phyloP scores from a whole-genome alignment of 352 stramenopile species.

The Blastocystis sp. region DNA sequence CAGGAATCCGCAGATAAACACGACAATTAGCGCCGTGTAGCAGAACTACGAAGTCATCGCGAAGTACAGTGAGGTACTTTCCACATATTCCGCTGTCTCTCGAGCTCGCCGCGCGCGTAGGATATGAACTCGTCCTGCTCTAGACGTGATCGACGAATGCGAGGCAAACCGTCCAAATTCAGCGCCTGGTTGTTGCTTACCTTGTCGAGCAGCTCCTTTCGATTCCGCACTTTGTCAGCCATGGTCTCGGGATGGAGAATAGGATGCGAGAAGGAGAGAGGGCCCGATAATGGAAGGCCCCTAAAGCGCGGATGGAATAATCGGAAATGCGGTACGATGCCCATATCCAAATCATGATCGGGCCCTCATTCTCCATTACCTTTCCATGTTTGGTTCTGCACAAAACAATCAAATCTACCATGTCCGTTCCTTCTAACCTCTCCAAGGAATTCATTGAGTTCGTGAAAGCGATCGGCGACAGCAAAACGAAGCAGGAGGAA shows the following conservation, averaged over 20 bases:
- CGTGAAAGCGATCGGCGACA: conserved; percentile 99
- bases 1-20: neutral
- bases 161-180: conserved; percentile 45
- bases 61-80: neutral
- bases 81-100: conserved; percentile 22
- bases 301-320: conserved; percentile 16
- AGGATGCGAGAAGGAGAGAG: neutral
- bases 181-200: conserved; percentile 1
- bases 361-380: neutral
- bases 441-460: conserved; percentile 99
- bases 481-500: conserved; percentile 99
- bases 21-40: conserved; percentile 18
- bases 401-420: conserved; percentile 40
- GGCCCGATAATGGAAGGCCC: conserved; percentile 11
- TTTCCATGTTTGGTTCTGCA: neutral
- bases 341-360: conserved; percentile 44
- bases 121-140: conserved; percentile 57
- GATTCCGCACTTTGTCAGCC: conserved; percentile 21
- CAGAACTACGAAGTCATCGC: conserved; percentile 1
- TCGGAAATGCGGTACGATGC: neutral
- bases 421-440: conserved; percentile 76
- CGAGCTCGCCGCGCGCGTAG: conserved; percentile 31
- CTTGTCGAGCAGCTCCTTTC: neutral
- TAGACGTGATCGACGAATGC: neutral
- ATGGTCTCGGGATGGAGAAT: neutral